Evolutionary conservation across 768 basidiomycete species (phyloP).

Genomic region (Phaffia tasmanica): DNA sequence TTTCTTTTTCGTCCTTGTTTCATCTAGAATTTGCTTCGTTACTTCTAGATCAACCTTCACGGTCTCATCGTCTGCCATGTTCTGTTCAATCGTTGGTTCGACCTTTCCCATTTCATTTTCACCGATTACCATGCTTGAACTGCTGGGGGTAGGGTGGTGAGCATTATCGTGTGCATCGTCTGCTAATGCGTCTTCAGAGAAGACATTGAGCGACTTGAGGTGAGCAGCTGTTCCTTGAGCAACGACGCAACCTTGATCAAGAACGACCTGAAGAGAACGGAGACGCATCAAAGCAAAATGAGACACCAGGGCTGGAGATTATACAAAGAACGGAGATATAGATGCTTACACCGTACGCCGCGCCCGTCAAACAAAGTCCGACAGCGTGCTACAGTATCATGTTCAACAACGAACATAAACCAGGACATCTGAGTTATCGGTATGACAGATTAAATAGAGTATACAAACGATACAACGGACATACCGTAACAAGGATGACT

Average conservation of each 20-base stretch:
- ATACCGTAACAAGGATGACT: conserved; percentile 54
- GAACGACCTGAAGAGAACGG: conserved; percentile 1
- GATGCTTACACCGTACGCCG: conserved; percentile 31
- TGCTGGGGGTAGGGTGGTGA: neutral
- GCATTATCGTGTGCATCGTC: conserved; percentile 15
- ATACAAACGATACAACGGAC: too few species aligned
- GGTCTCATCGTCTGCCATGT: neutral
- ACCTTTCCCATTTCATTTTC: neutral
- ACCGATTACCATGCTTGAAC: neutral
- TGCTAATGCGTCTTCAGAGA: conserved; percentile 12
- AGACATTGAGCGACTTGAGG: neutral
- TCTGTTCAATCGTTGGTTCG: neutral
- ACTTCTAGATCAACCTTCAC: conserved; percentile 6
- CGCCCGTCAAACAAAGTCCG: conserved; percentile 34
- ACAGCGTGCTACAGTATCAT: conserved; percentile 31
- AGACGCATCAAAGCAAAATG: neutral
- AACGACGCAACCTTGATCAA: conserved; percentile 14
- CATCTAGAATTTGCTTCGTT: conserved; percentile 5
- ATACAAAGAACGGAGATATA: neutral
- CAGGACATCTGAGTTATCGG: too few species aligned
- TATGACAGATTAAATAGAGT: too few species aligned
- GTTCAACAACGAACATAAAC: too few species aligned
- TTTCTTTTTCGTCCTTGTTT: conserved; percentile 16
- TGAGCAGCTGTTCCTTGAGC: conserved; percentile 7
- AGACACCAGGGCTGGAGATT: neutral